Conservation (phyloP, 805 yeast genomes). For the Maudiozyma pseudohumilis region DNA sequence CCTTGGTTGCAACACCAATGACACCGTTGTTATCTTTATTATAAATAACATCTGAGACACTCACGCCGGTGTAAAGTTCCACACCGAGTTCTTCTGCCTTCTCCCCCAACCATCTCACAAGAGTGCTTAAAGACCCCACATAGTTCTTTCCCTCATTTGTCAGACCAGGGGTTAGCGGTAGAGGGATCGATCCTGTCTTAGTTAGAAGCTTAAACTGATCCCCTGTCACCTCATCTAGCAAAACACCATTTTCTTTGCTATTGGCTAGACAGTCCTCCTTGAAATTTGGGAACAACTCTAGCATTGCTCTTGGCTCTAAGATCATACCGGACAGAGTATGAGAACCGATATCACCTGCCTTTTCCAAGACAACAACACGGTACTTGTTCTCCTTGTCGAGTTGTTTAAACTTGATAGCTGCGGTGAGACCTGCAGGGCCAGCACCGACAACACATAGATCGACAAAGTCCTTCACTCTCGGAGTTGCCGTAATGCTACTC, state of each 20-base stretch:
- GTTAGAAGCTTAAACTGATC: slow-evolving; percentile 69
- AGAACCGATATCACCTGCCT: slow-evolving; percentile 86
- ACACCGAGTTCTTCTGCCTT: slow-evolving; percentile 91
- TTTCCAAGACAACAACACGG: slow-evolving; percentile 83
- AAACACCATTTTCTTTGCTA: slow-evolving; percentile 49
- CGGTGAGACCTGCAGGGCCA: slow-evolving; percentile 94
- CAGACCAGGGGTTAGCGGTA: slow-evolving; percentile 94
- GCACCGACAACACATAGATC: slow-evolving; percentile 97
- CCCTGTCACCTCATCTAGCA: slow-evolving; percentile 61
- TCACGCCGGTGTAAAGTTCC: slow-evolving; percentile 82
- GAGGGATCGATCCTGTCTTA: slow-evolving; percentile 44
- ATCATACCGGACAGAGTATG: slow-evolving; percentile 94
- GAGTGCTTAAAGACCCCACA: slow-evolving; percentile 73
- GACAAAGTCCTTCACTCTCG: slow-evolving; percentile 70
- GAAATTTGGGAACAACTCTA: slow-evolving; percentile 70
- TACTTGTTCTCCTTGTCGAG: slow-evolving; percentile 65
- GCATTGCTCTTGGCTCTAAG: slow-evolving; percentile 78
- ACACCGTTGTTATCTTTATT: slow-evolving; percentile 41
- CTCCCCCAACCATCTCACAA: slow-evolving; percentile 73
- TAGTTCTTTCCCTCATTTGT: slow-evolving; percentile 70
- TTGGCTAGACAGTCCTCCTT: slow-evolving; percentile 30
- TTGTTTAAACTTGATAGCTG: slow-evolving; percentile 85
- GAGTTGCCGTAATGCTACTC: slow-evolving; percentile 1
- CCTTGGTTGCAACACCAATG: slow-evolving; percentile 88
- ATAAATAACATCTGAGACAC: slow-evolving; percentile 72